phyloP scores from a whole-genome alignment of 768 basidiomycete species.

The Kwoniella sp. region DNA sequence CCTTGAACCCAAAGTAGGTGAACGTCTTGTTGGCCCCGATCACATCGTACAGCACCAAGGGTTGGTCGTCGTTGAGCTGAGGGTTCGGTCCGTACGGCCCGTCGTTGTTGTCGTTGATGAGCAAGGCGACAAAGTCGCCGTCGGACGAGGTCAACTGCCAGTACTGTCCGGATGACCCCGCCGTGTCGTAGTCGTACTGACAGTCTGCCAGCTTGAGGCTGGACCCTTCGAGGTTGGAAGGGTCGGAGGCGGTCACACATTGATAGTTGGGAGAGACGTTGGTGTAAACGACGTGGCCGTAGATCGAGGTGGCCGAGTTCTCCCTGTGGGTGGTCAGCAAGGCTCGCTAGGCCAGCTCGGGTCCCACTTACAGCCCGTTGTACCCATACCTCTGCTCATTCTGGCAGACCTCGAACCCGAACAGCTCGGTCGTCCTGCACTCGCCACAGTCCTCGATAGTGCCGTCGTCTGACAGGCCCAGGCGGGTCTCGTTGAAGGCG shows the following conservation, averaged over 20 bases:
- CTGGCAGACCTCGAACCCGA: constrained; percentile 26
- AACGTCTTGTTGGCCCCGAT: constrained; percentile 13
- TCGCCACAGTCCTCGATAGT: constrained; percentile 19
- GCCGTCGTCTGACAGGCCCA: constrained; percentile 12
- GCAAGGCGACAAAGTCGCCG: too few species aligned
- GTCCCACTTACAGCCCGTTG: constrained; percentile 13
- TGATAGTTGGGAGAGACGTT: constrained; percentile 8
- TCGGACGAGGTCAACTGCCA: constrained; percentile 13
- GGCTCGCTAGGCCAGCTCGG: background rate
- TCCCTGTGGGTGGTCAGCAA: background rate
- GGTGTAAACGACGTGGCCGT: constrained; percentile 19
- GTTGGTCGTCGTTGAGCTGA: constrained; percentile 3
- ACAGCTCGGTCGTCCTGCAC: constrained; percentile 21
- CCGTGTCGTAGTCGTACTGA: constrained; percentile 17
- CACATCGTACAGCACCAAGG: constrained; percentile 7
- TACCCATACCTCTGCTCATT: constrained; percentile 8
- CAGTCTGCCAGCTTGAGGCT: constrained; percentile 10
- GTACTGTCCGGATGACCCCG: constrained; percentile 14
- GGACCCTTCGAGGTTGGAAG: constrained; percentile 4
- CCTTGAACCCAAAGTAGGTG: constrained; percentile 23
- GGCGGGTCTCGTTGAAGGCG: constrained; percentile 14
- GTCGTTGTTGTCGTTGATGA: too few species aligned
- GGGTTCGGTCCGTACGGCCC: constrained; percentile 16
- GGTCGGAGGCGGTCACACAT: constrained; percentile 10
- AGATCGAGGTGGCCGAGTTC: constrained; percentile 15